Percentiles rank a stretch among this genome's conserved stretches.
phyloP scores from a whole-genome alignment of 176 grass and related monocot genomes.

The Alopecurus myosuroides region DNA sequence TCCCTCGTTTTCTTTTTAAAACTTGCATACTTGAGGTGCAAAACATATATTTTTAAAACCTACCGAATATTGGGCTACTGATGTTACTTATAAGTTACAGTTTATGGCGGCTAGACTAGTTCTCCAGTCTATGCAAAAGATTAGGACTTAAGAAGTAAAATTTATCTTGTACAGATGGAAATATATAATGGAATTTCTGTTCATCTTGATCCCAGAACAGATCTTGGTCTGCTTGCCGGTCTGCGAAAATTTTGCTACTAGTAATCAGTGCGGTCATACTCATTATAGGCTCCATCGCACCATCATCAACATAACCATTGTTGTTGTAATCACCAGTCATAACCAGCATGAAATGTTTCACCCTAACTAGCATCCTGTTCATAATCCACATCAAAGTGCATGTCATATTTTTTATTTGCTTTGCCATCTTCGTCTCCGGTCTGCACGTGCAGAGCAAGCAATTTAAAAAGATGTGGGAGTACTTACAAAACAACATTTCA shows the following conservation, averaged over 20 bases:
- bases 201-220: background rate
- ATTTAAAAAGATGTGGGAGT: too few species aligned
- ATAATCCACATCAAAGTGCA: background rate
- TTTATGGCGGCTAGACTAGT: background rate
- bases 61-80: background rate
- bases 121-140: background rate
- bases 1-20: background rate
- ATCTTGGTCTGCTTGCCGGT: background rate
- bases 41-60: background rate
- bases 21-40: background rate
- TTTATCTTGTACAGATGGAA: background rate
- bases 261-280: constrained; percentile 23
- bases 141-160: background rate
- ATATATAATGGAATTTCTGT: background rate
- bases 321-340: background rate
- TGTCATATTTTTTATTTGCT: background rate
- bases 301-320: background rate
- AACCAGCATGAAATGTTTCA: background rate
- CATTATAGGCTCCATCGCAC: background rate
- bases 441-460: background rate
- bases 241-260: background rate
- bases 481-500: background rate
- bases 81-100: background rate
- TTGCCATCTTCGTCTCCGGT: background rate
- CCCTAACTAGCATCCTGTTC: background rate